Evolutionary conservation across 495 filamentous ascomycete genomes (phyloP).

Genomic region (Podospora didyma): DNA sequence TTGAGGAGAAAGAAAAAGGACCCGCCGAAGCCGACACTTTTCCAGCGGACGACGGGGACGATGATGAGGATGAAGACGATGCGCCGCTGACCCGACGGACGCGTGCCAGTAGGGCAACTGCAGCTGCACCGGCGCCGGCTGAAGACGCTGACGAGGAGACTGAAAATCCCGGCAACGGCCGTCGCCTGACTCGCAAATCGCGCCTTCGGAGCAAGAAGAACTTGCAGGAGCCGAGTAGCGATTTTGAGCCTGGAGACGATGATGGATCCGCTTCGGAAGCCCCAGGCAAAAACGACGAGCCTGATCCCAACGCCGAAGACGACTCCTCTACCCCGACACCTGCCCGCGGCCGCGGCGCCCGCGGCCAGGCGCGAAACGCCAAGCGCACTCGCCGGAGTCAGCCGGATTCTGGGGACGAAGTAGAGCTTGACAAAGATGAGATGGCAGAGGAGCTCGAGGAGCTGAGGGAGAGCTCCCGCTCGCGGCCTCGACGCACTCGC

Average conservation of each 20-base stretch:
- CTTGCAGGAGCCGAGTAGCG: slow-evolving; percentile 67
- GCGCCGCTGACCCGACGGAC: slow-evolving; percentile 52
- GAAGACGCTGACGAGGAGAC: slow-evolving; percentile 31
- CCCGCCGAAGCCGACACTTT: slow-evolving; percentile 29
- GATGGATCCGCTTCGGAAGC: slow-evolving; percentile 42
- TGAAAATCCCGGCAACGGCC: slow-evolving; percentile 26
- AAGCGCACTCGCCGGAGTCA: slow-evolving; percentile 29
- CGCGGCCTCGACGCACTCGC: slow-evolving; percentile 49
- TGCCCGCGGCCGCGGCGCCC: slow-evolving; percentile 30
- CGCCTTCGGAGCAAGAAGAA: slow-evolving; percentile 49
- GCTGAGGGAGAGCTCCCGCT: slow-evolving; percentile 44
- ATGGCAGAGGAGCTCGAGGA: slow-evolving; percentile 74
- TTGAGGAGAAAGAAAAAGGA: slow-evolving; percentile 11
- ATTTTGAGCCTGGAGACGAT: slow-evolving; percentile 77
- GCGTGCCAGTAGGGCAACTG: slow-evolving; percentile 38
- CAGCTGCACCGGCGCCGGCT: slow-evolving; percentile 15
- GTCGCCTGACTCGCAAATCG: slow-evolving; percentile 47
- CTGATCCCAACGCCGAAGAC: slow-evolving; percentile 26
- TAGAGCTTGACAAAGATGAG: slow-evolving; percentile 64
- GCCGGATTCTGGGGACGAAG: slow-evolving; percentile 49
- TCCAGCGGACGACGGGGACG: slow-evolving; percentile 47
- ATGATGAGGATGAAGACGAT: slow-evolving; percentile 71
- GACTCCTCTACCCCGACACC: slow-evolving; percentile 40
- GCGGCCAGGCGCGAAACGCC: slow-evolving; percentile 36
- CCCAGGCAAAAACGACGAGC: slow-evolving; percentile 21